Percentiles rank a stretch among this genome's conserved stretches.
Conservation (phyloP, 1,284 basidiomycete species). For the Microbotryum violaceum region DNA sequence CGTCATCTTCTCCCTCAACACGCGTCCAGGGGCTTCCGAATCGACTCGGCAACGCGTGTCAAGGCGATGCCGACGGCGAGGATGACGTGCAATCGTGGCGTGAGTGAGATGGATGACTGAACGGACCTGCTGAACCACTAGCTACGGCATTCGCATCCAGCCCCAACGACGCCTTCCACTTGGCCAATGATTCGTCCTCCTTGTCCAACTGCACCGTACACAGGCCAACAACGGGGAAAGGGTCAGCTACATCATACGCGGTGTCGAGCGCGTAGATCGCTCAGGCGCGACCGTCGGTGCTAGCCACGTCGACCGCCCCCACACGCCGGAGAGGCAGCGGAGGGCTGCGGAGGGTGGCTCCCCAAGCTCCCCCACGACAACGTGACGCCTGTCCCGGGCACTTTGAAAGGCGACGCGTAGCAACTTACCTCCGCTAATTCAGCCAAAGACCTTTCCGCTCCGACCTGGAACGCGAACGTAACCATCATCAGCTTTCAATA, state of each 20-base stretch:
- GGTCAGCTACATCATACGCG: neutral
- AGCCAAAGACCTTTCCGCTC: constrained; percentile 46
- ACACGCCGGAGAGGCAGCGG: no score
- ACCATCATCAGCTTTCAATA: neutral
- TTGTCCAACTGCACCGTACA: constrained; percentile 59
- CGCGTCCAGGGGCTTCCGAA: neutral
- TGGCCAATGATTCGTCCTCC: constrained; percentile 66
- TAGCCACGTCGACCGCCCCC: neutral
- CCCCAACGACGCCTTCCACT: constrained; percentile 86
- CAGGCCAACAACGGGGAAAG: neutral
- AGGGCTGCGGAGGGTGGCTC: constrained; percentile 31
- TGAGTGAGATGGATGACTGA: neutral
- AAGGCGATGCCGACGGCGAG: neutral
- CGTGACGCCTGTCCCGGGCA: neutral
- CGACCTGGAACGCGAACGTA: constrained; percentile 33
- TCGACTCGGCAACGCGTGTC: neutral
- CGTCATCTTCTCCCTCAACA: neutral
- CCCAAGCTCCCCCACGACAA: neutral
- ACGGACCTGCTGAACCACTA: neutral
- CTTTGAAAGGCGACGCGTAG: neutral
- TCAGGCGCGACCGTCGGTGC: neutral
- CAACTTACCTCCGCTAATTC: constrained; percentile 46
- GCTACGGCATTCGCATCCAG: constrained; percentile 53
- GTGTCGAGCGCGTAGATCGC: neutral
- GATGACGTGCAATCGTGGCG: neutral